Conservation (phyloP, 164 flowering plant species). For the Brasenia schreberi region DNA sequence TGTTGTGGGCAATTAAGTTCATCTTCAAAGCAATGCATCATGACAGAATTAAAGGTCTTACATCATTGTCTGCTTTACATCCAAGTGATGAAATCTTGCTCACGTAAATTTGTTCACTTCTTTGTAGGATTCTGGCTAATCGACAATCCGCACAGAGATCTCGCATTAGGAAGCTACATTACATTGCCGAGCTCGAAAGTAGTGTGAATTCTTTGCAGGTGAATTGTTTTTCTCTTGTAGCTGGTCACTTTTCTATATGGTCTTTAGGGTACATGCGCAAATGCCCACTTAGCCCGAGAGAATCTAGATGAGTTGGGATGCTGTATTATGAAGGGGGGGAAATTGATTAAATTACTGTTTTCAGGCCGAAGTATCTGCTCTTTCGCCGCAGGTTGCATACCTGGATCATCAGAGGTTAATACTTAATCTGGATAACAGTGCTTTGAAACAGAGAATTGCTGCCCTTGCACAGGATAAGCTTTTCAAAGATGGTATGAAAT, state of each 20-base stretch:
- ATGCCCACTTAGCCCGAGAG: too few species aligned
- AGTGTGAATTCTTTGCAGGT: conserved; percentile 72
- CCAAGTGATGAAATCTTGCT: background rate
- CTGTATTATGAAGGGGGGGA: background rate
- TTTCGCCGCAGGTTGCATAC: conserved; percentile 69
- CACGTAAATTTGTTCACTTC: background rate
- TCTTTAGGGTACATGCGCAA: too few species aligned
- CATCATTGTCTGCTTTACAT: background rate
- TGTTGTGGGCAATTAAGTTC: background rate
- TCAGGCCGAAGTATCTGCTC: conserved; percentile 59
- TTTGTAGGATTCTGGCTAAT: conserved; percentile 63
- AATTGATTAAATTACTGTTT: background rate
- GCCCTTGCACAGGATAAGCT: conserved; percentile 74
- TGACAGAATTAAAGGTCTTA: background rate
- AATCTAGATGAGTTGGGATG: too few species aligned
- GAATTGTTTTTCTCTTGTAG: background rate
- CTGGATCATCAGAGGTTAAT: conserved; percentile 68
- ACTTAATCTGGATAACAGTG: conserved; percentile 63
- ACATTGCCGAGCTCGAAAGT: conserved; percentile 75
- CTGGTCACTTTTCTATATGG: too few species aligned
- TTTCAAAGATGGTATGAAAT: conserved; percentile 64
- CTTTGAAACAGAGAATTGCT: conserved; percentile 72
- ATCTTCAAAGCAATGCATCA: background rate
- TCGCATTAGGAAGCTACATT: conserved; percentile 70
- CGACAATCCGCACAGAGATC: conserved; percentile 89